Conservation (phyloP, 2,329 filamentous ascomycete genomes). For the Trichoderma harzianum region DNA sequence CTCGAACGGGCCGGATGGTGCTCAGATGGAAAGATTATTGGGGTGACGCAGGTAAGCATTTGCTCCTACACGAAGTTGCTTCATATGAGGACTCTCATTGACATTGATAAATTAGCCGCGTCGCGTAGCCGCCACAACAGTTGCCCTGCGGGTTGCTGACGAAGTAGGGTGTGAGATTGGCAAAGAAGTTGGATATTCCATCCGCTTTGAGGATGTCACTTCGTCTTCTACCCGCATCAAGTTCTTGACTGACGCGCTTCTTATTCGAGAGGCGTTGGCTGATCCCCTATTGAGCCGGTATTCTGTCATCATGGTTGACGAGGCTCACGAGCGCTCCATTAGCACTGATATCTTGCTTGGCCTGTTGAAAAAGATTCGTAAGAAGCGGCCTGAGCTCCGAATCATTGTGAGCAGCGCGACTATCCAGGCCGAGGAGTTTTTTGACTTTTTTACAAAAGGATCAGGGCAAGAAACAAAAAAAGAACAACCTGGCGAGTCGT, state of each 20-base stretch:
- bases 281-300: slow-evolving; percentile 89
- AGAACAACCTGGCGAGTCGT: slow-evolving; percentile 27
- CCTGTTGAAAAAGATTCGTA: slow-evolving; percentile 84
- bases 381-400: slow-evolving; percentile 73
- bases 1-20: slow-evolving; percentile 89
- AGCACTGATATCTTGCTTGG: slow-evolving; percentile 90
- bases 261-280: slow-evolving; percentile 87
- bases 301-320: slow-evolving; percentile 95
- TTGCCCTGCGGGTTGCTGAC: slow-evolving; percentile 83
- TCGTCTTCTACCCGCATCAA: slow-evolving; percentile 85
- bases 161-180: slow-evolving; percentile 83
- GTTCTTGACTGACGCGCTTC: slow-evolving; percentile 88
- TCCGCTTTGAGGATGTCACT: slow-evolving; percentile 87
- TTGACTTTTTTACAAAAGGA: slow-evolving; percentile 65
- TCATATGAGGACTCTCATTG: neutral
- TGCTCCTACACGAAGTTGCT: neutral
- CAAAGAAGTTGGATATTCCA: slow-evolving; percentile 89
- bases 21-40: slow-evolving; percentile 75
- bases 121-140: slow-evolving; percentile 84
- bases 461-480: slow-evolving; percentile 36
- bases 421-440: slow-evolving; percentile 81
- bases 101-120: slow-evolving; percentile 60
- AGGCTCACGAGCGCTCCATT: slow-evolving; percentile 90
- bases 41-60: slow-evolving; percentile 77
- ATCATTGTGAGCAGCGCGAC: slow-evolving; percentile 94